Conservation (phyloP, 2,329 filamentous ascomycete genomes). For the Madurella fahalii region DNA sequence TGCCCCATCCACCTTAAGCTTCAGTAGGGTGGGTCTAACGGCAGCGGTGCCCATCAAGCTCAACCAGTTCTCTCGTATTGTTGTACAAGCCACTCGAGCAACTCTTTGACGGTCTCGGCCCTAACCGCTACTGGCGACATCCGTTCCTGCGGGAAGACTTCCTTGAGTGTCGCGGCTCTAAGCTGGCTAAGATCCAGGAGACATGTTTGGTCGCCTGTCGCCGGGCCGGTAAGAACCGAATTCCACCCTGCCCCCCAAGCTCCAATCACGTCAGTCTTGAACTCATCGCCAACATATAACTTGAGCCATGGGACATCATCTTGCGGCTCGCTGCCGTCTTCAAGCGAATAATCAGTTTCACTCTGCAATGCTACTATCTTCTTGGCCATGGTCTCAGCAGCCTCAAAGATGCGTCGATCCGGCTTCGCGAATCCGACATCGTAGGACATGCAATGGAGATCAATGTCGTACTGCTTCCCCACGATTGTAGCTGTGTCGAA, state of each 20-base stretch:
- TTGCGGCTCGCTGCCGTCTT: neutral
- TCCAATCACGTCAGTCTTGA: conserved; percentile 11
- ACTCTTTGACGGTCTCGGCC: neutral
- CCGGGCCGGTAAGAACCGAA: conserved; percentile 6
- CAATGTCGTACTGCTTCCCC: conserved; percentile 34
- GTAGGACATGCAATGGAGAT: conserved; percentile 60
- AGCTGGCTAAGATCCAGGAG: neutral
- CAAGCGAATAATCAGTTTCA: neutral
- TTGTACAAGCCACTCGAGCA: conserved; percentile 5
- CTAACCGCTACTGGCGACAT: neutral
- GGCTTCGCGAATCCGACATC: conserved; percentile 61
- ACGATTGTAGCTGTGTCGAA: neutral
- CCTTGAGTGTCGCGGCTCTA: neutral
- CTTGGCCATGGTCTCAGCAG: conserved; percentile 42
- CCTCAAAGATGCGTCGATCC: conserved; percentile 49
- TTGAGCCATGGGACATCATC: conserved; percentile 11
- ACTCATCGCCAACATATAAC: conserved; percentile 21
- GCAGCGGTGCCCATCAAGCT: too few species aligned
- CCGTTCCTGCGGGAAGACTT: neutral
- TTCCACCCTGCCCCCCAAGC: conserved; percentile 18
- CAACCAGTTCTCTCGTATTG: too few species aligned
- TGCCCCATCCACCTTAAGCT: too few species aligned
- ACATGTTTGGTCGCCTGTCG: neutral
- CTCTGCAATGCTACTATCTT: neutral
- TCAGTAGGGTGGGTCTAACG: too few species aligned